These are phyloP conservation scores for Coniochaeta sp. DNA, from an alignment of 2,329 filamentous ascomycete species.

Conservation along the genomic window DNA sequence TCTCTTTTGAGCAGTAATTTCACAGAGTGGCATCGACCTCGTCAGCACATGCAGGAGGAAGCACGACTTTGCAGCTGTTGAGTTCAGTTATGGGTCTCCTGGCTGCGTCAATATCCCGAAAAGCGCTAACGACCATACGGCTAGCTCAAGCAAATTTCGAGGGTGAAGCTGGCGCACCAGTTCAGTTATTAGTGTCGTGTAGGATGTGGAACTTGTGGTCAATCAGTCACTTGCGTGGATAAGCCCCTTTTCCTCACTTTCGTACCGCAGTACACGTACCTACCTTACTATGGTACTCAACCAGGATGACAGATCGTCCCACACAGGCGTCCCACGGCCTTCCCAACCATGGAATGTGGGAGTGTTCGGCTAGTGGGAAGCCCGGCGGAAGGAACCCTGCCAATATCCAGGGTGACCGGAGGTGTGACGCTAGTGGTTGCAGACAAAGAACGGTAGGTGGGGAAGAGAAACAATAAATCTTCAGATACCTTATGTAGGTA, in stretches of 20 bases:
- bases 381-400: neutral
- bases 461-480: too few species aligned
- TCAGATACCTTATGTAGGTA: too few species aligned
- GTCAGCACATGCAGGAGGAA: neutral
- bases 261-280: too few species aligned
- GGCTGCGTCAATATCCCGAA: neutral
- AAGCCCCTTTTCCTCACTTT: neutral
- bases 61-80: neutral
- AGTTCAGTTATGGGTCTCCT: neutral
- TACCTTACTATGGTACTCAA: too few species aligned
- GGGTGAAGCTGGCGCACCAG: too few species aligned
- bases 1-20: neutral
- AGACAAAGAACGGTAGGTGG: neutral
- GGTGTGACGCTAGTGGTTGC: neutral
- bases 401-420: neutral
- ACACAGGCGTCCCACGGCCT: neutral
- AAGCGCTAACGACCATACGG: neutral
- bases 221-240: neutral
- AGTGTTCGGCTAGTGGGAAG: neutral
- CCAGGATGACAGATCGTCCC: neutral
- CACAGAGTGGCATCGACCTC: neutral
- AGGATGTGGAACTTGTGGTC: too few species aligned
- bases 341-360: neutral
- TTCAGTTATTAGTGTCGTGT: too few species aligned
- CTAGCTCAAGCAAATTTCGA: neutral